These are phyloP conservation scores for Jackrogersella multiformis DNA, from an alignment of 495 filamentous ascomycete species.

Conservation along the genomic window DNA sequence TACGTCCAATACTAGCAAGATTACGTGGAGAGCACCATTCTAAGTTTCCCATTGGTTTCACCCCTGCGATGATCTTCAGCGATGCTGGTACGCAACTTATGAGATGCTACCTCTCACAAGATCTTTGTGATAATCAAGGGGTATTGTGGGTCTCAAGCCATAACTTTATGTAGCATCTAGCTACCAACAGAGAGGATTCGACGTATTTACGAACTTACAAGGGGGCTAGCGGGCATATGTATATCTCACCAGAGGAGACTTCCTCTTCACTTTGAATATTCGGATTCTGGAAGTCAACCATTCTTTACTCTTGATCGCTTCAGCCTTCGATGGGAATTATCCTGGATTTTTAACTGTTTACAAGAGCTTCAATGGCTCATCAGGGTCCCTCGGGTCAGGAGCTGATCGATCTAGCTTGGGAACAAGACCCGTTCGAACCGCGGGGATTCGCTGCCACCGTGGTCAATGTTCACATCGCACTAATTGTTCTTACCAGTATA, in stretches of 20 bases:
- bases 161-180: not conserved
- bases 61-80: not conserved
- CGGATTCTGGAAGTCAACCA: too few species aligned
- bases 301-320: too few species aligned
- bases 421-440: not conserved
- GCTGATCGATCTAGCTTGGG: slow-evolving; percentile 1
- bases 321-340: not conserved
- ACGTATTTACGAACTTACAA: not conserved
- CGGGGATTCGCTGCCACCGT: not conserved
- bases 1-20: slow-evolving; percentile 6
- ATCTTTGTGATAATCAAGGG: not conserved
- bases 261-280: not conserved
- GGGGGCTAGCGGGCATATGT: not conserved
- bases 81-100: not conserved
- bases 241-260: not conserved
- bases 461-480: not conserved
- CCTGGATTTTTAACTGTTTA: not conserved
- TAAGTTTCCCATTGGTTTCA: not conserved
- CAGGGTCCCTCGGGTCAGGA: not conserved
- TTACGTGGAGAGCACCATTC: not conserved
- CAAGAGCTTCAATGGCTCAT: not conserved
- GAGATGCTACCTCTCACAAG: not conserved
- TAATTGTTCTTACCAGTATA: not conserved
- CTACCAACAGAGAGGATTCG: not conserved
- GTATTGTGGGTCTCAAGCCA: not conserved